Conservation (phyloP, 495 filamentous ascomycete genomes). For the Neurospora sp. region DNA sequence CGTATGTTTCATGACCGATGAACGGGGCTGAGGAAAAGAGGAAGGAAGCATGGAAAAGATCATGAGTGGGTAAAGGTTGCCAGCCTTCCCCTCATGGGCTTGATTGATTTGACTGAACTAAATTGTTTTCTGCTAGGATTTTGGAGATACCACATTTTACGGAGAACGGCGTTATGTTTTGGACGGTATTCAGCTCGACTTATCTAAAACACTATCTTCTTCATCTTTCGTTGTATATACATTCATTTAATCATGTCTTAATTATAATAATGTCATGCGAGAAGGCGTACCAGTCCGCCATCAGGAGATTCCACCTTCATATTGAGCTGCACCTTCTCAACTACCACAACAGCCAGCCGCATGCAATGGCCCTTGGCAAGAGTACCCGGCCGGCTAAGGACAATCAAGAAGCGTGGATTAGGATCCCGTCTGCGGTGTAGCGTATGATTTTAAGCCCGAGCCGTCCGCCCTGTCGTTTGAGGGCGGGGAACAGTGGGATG, state of each 20-base stretch:
- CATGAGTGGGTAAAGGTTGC: background rate
- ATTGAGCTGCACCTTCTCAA: background rate
- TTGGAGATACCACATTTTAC: background rate
- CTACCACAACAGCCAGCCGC: background rate
- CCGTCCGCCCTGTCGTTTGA: too few relatives aligned
- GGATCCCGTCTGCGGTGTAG: too few relatives aligned
- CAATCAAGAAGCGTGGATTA: background rate
- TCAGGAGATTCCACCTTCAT: background rate
- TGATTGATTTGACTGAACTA: background rate
- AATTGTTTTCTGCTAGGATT: background rate
- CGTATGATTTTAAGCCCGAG: too few relatives aligned
- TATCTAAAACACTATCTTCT: background rate
- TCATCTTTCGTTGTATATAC: background rate
- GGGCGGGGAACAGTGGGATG: too few relatives aligned
- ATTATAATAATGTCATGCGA: background rate
- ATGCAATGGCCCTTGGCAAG: background rate
- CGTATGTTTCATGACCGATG: background rate
- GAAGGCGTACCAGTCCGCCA: background rate
- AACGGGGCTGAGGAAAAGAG: background rate
- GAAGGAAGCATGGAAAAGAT: background rate
- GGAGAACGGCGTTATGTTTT: background rate
- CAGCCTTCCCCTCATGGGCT: background rate
- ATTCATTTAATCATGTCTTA: background rate
- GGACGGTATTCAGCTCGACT: background rate
- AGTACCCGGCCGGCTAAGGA: background rate